These are phyloP conservation scores for Lichtheimia ramosa DNA, from an alignment of 371 early-diverging fungal genomes.

Conservation along the genomic window DNA sequence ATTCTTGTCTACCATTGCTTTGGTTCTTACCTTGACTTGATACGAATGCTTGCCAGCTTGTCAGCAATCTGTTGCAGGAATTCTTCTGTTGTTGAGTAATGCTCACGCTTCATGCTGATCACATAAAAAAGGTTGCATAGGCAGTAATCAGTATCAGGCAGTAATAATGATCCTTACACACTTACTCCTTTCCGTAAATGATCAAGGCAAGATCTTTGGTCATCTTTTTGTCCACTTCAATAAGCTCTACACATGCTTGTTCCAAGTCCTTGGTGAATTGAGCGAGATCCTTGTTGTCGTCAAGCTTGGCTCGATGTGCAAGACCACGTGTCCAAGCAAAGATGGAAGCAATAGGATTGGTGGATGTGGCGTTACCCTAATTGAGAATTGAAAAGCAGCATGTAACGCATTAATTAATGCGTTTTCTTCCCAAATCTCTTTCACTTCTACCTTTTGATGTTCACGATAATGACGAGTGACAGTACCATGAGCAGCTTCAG, in stretches of 20 bases:
- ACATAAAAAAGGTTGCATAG: background rate
- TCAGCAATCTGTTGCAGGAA: constrained; percentile 77
- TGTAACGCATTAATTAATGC: background rate
- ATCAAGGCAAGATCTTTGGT: constrained; percentile 96
- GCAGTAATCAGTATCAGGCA: background rate
- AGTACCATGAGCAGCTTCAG: constrained; percentile 97
- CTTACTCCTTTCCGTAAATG: constrained; percentile 84
- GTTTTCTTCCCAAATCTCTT: background rate
- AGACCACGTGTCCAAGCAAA: constrained; percentile 98
- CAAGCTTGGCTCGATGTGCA: constrained; percentile 92
- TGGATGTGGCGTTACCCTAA: constrained; percentile 80
- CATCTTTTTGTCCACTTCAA: constrained; percentile 85
- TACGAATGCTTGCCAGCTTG: constrained; percentile 60
- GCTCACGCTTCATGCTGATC: constrained; percentile 59
- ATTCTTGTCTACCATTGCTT: too few relatives aligned
- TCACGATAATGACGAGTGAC: constrained; percentile 97
- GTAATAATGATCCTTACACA: background rate
- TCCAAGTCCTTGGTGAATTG: constrained; percentile 83
- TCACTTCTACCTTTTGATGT: constrained; percentile 77
- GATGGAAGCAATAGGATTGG: constrained; percentile 96
- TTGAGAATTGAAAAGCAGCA: constrained; percentile 2
- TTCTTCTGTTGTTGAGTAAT: constrained; percentile 79
- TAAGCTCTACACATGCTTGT: constrained; percentile 85
- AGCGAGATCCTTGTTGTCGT: constrained; percentile 74
- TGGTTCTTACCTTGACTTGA: constrained; percentile 10